These are phyloP conservation scores for Hypoxylon sp. DNA, from an alignment of 2,329 filamentous ascomycete genomes.

Conservation along the genomic window DNA sequence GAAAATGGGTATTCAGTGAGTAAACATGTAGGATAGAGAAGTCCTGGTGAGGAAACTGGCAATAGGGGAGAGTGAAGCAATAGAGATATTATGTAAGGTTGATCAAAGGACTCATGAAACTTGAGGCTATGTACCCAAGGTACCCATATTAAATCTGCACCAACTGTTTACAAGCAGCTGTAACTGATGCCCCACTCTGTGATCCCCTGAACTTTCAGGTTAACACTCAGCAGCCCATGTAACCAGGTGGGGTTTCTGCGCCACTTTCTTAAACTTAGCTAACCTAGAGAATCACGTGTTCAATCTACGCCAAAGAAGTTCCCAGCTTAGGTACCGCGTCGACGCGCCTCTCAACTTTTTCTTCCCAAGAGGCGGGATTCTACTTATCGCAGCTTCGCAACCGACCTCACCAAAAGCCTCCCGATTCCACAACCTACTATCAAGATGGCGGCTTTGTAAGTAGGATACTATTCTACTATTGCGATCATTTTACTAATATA, in stretches of 20 bases:
- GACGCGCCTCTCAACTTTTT: conserved; percentile 39
- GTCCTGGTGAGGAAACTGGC: conserved; percentile 21
- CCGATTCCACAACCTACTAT: conserved; percentile 14
- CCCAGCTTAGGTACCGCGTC: conserved; percentile 33
- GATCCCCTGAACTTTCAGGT: conserved; percentile 9
- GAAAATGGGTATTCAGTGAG: conserved; percentile 18
- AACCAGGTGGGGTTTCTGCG: conserved; percentile 22
- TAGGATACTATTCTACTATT: conserved; percentile 3
- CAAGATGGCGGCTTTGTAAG: conserved; percentile 52
- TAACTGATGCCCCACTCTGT: not conserved
- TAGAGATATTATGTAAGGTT: conserved; percentile 27
- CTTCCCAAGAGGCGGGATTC: conserved; percentile 22
- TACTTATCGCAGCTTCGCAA: conserved; percentile 18
- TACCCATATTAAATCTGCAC: conserved; percentile 29
- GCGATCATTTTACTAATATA: conserved; percentile 31
- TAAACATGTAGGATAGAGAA: conserved; percentile 20
- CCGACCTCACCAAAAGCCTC: conserved; percentile 9
- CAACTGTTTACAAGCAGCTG: conserved; percentile 4
- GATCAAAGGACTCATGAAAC: conserved; percentile 30
- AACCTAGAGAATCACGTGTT: conserved; percentile 35
- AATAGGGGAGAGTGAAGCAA: conserved; percentile 35
- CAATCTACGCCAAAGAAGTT: conserved; percentile 41
- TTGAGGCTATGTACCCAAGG: conserved; percentile 28
- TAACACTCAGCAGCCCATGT: not conserved
- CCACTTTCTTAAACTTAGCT: not conserved